Evolutionary conservation across 1,284 basidiomycete species (phyloP), one percentile per base, ranked within the genome.

Genomic region (Anthracocystis setariae): DNA sequence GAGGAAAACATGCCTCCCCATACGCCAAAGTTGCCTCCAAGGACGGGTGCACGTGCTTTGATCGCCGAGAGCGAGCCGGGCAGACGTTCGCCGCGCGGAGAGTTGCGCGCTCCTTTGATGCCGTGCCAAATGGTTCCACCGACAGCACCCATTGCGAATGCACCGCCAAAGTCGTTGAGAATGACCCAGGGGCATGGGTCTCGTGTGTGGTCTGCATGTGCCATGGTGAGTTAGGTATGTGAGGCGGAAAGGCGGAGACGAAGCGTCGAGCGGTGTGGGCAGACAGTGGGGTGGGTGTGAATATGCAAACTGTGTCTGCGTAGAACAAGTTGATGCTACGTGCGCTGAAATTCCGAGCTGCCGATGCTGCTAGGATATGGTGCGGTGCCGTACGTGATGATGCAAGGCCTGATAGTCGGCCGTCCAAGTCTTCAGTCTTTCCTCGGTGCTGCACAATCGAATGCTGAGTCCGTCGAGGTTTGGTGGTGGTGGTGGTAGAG

Each of bases 51-150:
- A 63, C 96, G 89, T 39, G 96, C 94, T 86, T 98, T 98, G 87
- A 98, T 94, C 45, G 94, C 94, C 32, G 94, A 93, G 61, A 98
- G 86, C 18, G 96, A 94, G 52, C 95, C 94, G 45, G 93, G 89
- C 48, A 96, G 87, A 49, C 95, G 91, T 84, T 98, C 94, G 44
- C 96, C 96, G 83, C 91, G 88, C 60, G 95, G 95, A 65, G 93
- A 95, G 85, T 98, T 98, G 77, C 95, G 88, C 17, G 94, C 94
- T 64, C 95, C 96, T 85, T 98, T 98, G 82, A 98, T 94, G 74
- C 94, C 93, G 85, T 98, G 94, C 95, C 95, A 98, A 82, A 98
- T 94, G 74, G 92, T 93, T 78, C 95, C 93, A 77, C 94, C 94
- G 48, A 95, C 89, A 21, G 92, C 92, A 82, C 93, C 93, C 93